These are phyloP conservation scores for Malbranchea zuffiana DNA, from an alignment of 2,329 filamentous ascomycete genomes.

Conservation along the genomic window DNA sequence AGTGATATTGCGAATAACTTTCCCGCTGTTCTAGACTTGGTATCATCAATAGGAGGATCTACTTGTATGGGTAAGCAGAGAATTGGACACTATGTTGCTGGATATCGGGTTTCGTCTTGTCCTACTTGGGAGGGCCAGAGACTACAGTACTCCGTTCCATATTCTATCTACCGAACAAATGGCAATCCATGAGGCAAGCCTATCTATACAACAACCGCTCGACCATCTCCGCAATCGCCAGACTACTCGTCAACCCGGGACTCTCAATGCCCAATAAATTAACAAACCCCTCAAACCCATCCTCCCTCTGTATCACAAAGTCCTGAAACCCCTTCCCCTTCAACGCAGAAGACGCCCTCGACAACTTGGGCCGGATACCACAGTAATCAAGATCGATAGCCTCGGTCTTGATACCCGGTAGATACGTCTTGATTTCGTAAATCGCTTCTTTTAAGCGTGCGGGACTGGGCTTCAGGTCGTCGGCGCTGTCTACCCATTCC, in stretches of 20 bases:
- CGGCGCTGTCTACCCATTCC: conserved; percentile 70
- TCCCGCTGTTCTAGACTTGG: no score
- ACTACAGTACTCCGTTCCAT: no score
- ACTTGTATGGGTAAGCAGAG: no score
- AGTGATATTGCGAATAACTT: no score
- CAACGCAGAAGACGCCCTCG: conserved; percentile 45
- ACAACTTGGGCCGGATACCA: conserved; percentile 81
- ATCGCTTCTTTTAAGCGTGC: conserved; percentile 56
- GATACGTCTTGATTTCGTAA: conserved; percentile 63
- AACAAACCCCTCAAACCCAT: conserved; percentile 70
- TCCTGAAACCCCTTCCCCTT: conserved; percentile 61
- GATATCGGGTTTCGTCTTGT: no score
- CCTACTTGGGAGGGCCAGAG: no score
- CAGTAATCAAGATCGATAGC: conserved; percentile 73
- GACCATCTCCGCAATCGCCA: conserved; percentile 44
- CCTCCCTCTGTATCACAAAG: conserved; percentile 68
- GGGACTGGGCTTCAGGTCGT: conserved; percentile 57
- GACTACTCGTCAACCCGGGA: conserved; percentile 73
- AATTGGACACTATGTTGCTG: no score
- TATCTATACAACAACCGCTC: conserved; percentile 12
- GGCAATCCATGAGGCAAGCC: no score
- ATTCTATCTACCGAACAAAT: no score
- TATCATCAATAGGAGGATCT: no score
- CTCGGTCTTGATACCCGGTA: conserved; percentile 59
- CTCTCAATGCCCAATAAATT: conserved; percentile 91